phyloP scores from a whole-genome alignment of 257 asterid species.

The Solanum lycopersicoides region DNA sequence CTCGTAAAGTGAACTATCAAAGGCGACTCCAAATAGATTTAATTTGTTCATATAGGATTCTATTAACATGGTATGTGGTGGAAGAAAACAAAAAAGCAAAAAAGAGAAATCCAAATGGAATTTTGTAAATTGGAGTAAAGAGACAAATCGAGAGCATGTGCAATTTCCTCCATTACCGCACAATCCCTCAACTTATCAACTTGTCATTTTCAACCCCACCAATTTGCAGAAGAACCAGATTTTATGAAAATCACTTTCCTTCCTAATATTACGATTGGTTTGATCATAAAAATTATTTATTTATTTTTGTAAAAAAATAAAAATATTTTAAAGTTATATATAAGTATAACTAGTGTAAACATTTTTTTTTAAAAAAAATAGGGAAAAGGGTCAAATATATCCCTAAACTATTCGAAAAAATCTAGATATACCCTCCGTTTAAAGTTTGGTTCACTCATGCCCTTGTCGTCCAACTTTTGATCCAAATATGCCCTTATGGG shows the following conservation, averaged over 20 bases:
- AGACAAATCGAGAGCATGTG: constrained; percentile 19
- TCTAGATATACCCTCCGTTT: too few species aligned
- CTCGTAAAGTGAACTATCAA: neutral
- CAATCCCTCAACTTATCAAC: neutral
- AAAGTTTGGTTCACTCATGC: too few species aligned
- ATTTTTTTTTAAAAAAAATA: too few species aligned
- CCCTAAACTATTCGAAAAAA: too few species aligned
- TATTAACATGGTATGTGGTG: neutral
- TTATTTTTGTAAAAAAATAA: too few species aligned
- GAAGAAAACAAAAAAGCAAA: constrained; percentile 1
- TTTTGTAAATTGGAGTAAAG: neutral
- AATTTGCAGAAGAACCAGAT: neutral
- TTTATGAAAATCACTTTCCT: neutral
- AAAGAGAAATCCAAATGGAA: neutral
- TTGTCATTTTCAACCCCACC: neutral
- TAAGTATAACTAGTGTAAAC: neutral
- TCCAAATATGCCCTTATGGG: too few species aligned
- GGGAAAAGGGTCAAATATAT: too few species aligned
- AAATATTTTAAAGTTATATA: neutral
- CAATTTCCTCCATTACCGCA: neutral
- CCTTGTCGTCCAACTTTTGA: too few species aligned
- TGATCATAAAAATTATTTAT: neutral
- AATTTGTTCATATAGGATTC: neutral
- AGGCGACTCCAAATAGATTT: neutral
- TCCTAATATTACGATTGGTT: neutral